A percentile compares a stretch with the other conserved stretches of the same genome.
Evolutionary conservation across 441 rosid genomes (phyloP).

Genomic region (Croton laevigatus): DNA sequence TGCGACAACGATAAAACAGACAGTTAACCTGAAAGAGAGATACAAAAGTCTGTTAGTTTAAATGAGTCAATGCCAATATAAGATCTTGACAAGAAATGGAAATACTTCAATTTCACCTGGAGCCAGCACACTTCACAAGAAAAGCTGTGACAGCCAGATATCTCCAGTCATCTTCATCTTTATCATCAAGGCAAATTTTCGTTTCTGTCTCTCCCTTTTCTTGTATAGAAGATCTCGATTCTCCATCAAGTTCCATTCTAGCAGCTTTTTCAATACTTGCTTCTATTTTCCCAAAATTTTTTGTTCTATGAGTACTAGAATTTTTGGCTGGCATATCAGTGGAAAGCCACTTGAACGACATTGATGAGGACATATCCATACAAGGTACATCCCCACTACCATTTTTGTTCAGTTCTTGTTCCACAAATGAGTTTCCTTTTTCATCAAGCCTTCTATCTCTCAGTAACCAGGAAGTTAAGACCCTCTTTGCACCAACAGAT

Average conservation of each 20-base stretch:
- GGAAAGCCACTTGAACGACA: conserved; percentile 96
- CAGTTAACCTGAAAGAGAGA: conserved; percentile 63
- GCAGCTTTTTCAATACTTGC: conserved; percentile 24
- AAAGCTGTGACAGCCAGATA: conserved; percentile 90
- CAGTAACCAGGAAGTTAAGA: conserved; percentile 79
- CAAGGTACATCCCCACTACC: conserved; percentile 30
- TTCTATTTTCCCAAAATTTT: conserved; percentile 28
- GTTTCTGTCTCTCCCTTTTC: conserved; percentile 28
- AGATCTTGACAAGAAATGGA: not conserved
- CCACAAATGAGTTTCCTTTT: conserved; percentile 27
- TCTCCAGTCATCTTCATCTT: conserved; percentile 91
- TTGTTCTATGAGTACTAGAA: conserved; percentile 35
- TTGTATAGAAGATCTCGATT: conserved; percentile 21
- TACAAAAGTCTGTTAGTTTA: not conserved
- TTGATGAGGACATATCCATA: conserved; percentile 41
- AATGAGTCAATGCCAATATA: not conserved
- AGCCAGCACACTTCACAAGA: conserved; percentile 69
- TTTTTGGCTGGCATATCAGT: conserved; percentile 85
- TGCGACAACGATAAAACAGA: conserved; percentile 84
- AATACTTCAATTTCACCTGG: conserved; percentile 51
- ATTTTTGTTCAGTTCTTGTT: conserved; percentile 14
- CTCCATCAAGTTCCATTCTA: conserved; percentile 24
- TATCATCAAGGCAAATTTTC: conserved; percentile 37
- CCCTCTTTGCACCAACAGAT: conserved; percentile 95
- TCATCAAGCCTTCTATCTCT: conserved; percentile 41